Percentiles rank a stretch among this genome's conserved stretches.
These are phyloP conservation scores for Apiotrichum brassicae DNA, from an alignment of 1,284 basidiomycete species.

Conservation along the genomic window DNA sequence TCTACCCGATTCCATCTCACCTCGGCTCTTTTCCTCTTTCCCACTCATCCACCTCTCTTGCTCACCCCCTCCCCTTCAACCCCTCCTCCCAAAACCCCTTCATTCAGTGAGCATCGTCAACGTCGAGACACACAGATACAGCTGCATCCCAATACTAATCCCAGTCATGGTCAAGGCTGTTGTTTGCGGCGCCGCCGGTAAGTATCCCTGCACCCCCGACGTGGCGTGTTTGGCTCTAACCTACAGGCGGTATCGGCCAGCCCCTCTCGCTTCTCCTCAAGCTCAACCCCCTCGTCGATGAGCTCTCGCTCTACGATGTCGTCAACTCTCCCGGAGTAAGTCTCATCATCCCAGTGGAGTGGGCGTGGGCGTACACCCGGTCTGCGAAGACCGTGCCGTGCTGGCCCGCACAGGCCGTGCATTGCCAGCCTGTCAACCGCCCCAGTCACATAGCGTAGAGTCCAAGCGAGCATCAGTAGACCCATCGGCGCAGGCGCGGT, in stretches of 20 bases:
- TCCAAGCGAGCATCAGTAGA: too few species aligned
- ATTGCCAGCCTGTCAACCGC: too few species aligned
- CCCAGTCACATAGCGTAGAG: too few species aligned
- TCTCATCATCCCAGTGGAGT: too few species aligned
- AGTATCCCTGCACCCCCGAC: slow-evolving; percentile 15
- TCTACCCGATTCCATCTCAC: not conserved
- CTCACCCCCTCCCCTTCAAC: not conserved
- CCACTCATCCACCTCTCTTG: not conserved
- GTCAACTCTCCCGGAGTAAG: slow-evolving; percentile 46
- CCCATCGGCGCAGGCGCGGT: too few species aligned
- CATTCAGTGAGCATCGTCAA: not conserved
- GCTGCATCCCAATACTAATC: not conserved
- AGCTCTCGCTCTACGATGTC: slow-evolving; percentile 84
- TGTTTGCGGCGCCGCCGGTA: slow-evolving; percentile 86
- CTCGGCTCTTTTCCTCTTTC: not conserved
- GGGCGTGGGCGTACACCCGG: too few species aligned
- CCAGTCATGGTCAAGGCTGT: slow-evolving; percentile 77
- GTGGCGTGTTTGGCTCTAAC: not conserved
- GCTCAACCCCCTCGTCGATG: slow-evolving; percentile 72
- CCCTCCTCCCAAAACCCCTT: not conserved
- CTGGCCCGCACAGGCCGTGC: too few species aligned
- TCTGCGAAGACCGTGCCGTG: too few species aligned
- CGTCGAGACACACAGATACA: too few species aligned
- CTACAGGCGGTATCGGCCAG: slow-evolving; percentile 65
- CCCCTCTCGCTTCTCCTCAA: slow-evolving; percentile 87